These are phyloP conservation scores for Podospora appendiculata DNA, from an alignment of 495 filamentous ascomycete species.

Conservation along the genomic window DNA sequence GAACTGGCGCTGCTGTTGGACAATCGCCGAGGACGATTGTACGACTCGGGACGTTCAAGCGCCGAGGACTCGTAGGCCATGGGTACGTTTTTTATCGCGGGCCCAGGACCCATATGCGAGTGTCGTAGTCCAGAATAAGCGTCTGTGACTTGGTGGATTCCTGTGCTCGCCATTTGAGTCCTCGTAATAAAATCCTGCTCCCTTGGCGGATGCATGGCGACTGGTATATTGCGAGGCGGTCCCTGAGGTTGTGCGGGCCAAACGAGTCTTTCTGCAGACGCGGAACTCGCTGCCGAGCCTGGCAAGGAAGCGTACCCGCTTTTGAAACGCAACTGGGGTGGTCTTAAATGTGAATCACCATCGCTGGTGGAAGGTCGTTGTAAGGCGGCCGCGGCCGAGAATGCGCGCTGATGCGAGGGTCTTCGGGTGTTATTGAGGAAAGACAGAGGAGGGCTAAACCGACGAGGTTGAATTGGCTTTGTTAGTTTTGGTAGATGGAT, in stretches of 20 bases:
- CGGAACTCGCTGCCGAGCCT: neutral
- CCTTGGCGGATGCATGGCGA: constrained; percentile 17
- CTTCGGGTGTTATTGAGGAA: neutral
- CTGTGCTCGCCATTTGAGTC: constrained; percentile 15
- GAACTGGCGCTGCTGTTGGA: constrained; percentile 20
- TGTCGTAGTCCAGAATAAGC: neutral
- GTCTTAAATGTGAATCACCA: neutral
- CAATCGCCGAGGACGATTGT: constrained; percentile 11
- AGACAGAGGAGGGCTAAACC: neutral
- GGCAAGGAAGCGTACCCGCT: neutral
- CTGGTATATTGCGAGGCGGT: neutral
- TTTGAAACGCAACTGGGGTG: neutral
- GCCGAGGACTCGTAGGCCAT: constrained; percentile 2
- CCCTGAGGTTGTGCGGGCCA: neutral
- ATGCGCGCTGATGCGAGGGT: neutral
- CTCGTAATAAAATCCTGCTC: constrained; percentile 19
- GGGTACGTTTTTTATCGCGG: constrained; percentile 1
- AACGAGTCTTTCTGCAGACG: neutral
- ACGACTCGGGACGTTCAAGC: constrained; percentile 8
- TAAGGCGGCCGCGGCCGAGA: neutral
- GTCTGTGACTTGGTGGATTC: constrained; percentile 10
- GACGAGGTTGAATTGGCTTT: neutral
- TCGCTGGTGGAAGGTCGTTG: neutral
- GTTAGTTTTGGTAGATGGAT: neutral
- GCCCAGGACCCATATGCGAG: neutral